Percentiles rank a stretch among this genome's conserved stretches.
Conservation (phyloP, 2,329 filamentous ascomycete species). For the Aspergillus phoenicis region DNA sequence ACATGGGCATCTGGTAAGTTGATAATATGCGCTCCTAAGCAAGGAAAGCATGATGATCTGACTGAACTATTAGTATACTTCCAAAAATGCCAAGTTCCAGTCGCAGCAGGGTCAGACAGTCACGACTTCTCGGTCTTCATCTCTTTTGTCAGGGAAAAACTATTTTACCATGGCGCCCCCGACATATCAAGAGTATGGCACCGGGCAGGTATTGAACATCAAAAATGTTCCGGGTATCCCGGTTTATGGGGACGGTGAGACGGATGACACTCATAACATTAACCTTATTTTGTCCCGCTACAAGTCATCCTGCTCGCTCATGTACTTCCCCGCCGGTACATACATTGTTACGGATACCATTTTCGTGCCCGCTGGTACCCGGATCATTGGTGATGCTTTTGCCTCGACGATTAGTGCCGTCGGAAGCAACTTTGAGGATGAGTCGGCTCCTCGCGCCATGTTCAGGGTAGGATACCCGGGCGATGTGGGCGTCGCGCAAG, state of each 20-base stretch:
- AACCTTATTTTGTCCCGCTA: constrained; percentile 36
- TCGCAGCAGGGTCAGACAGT: constrained; percentile 33
- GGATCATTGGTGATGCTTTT: constrained; percentile 59
- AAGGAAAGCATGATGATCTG: background rate
- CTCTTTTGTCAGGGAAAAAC: constrained; percentile 34
- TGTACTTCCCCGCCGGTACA: constrained; percentile 60
- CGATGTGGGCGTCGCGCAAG: constrained; percentile 52
- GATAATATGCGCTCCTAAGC: background rate
- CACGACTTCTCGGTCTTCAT: constrained; percentile 30
- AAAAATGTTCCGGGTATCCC: constrained; percentile 45
- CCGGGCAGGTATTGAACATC: constrained; percentile 50
- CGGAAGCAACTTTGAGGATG: constrained; percentile 50
- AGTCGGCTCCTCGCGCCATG: constrained; percentile 49
- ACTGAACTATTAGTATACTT: constrained; percentile 18
- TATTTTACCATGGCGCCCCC: constrained; percentile 48
- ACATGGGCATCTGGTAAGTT: constrained; percentile 34
- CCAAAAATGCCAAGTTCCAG: constrained; percentile 20
- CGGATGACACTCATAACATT: constrained; percentile 43
- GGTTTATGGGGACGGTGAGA: constrained; percentile 48
- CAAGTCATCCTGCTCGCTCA: constrained; percentile 48
- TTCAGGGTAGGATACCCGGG: constrained; percentile 54
- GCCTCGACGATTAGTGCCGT: constrained; percentile 52
- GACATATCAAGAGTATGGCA: constrained; percentile 48
- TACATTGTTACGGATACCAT: constrained; percentile 54
- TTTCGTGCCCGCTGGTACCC: constrained; percentile 50